Conservation (phyloP, 2,329 filamentous ascomycete genomes). For the Pseudogymnoascus sp. region DNA sequence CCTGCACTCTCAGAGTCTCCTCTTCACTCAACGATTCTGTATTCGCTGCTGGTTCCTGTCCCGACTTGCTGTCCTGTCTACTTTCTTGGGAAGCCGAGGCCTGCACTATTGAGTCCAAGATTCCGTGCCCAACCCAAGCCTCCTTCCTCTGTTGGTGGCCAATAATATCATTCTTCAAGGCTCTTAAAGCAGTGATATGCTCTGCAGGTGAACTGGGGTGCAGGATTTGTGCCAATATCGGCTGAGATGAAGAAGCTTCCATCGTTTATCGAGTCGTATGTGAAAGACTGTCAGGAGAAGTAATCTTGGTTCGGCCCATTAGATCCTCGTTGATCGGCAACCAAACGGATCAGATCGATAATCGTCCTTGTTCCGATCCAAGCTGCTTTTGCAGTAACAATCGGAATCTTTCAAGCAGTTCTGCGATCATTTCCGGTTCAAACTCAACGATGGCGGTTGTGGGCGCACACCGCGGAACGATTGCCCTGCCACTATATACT, state of each 20-base stretch:
- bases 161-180: constrained; percentile 81
- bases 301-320: constrained; percentile 4
- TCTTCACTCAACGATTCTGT: constrained; percentile 44
- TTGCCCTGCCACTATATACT: not conserved
- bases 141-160: constrained; percentile 86
- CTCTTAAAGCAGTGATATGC: constrained; percentile 55
- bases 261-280: not conserved
- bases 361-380: not conserved
- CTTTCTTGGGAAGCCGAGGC: constrained; percentile 28
- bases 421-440: not conserved
- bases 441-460: not conserved
- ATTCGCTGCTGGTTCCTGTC: constrained; percentile 34
- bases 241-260: constrained; percentile 36
- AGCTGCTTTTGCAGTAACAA: constrained; percentile 1
- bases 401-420: not conserved
- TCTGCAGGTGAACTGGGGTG: constrained; percentile 45
- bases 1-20: constrained; percentile 64
- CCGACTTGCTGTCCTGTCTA: constrained; percentile 40
- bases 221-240: constrained; percentile 50
- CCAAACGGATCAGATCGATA: not conserved
- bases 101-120: constrained; percentile 54
- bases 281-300: not conserved
- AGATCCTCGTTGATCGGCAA: not conserved
- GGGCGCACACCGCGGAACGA: not conserved
- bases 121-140: constrained; percentile 62